Percentiles rank a stretch among this genome's conserved stretches.
Evolutionary conservation across 306 rosid species (phyloP).

Genomic region (Cucurbita argyrosperma): DNA sequence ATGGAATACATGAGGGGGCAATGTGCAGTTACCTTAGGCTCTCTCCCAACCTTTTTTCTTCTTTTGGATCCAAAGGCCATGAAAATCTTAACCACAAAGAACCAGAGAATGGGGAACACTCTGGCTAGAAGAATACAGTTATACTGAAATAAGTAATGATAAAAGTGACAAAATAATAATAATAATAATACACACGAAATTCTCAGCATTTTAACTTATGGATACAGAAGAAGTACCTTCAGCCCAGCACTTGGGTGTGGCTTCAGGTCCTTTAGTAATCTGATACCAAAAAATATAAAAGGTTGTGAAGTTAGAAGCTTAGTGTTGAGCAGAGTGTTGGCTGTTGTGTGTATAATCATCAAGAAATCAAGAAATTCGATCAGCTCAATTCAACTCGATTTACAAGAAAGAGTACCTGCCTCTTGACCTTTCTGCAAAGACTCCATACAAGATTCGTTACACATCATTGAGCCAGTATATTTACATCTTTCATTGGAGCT

Average conservation of each 20-base stretch:
- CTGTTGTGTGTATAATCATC: neutral
- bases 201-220: neutral
- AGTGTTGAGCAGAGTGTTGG: neutral
- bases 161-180: neutral
- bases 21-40: neutral
- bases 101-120: neutral
- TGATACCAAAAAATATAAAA: neutral
- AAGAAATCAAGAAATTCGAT: neutral
- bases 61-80: neutral
- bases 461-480: slow-evolving; percentile 30
- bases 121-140: neutral
- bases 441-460: slow-evolving; percentile 25
- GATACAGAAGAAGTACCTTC: slow-evolving; percentile 2
- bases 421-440: slow-evolving; percentile 30
- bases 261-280: neutral
- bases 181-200: neutral
- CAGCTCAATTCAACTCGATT: neutral
- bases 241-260: neutral
- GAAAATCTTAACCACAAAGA: neutral
- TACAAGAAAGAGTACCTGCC: slow-evolving; percentile 51
- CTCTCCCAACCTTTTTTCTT: neutral
- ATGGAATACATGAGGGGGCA: neutral
- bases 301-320: neutral
- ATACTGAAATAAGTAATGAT: neutral
- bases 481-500: slow-evolving; percentile 25